A percentile compares a stretch with the other conserved stretches of the same genome.
Conservation (phyloP, 106 monocot species). For the Hemerocallis citrina region DNA sequence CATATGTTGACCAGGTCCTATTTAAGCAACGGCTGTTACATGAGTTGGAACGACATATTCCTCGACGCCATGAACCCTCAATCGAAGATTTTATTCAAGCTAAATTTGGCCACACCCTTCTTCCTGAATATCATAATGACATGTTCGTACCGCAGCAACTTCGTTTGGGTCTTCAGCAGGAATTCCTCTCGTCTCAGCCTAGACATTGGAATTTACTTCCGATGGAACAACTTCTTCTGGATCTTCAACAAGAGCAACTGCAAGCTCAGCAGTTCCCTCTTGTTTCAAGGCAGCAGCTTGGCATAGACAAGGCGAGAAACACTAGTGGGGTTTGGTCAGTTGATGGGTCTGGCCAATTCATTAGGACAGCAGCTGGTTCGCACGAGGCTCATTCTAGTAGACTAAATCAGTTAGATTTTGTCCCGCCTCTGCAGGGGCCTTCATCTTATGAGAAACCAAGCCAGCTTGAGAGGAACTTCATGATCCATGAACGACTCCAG, state of each 20-base stretch:
- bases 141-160: conserved; percentile 24
- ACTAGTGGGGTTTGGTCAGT: conserved; percentile 41
- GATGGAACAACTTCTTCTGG: conserved; percentile 52
- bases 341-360: conserved; percentile 52
- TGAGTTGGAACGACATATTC: conserved; percentile 31
- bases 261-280: conserved; percentile 38
- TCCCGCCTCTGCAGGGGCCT: conserved; percentile 28
- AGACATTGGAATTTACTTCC: conserved; percentile 49
- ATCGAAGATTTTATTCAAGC: conserved; percentile 66
- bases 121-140: conserved; percentile 36
- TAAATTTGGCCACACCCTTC: conserved; percentile 34
- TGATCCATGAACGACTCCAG: conserved; percentile 25
- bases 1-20: conserved; percentile 26
- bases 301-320: conserved; percentile 55
- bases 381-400: conserved; percentile 31
- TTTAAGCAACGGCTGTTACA: conserved; percentile 32
- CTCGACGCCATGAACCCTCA: conserved; percentile 34
- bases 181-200: conserved; percentile 15
- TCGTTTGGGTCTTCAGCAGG: too few species aligned
- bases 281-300: conserved; percentile 29
- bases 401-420: conserved; percentile 28
- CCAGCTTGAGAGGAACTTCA: conserved; percentile 34
- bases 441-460: conserved; percentile 34
- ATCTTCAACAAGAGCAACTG: conserved; percentile 55
- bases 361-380: conserved; percentile 20